phyloP scores from a whole-genome alignment of 768 basidiomycete genomes.

The Pleurotus citrinopileatus region DNA sequence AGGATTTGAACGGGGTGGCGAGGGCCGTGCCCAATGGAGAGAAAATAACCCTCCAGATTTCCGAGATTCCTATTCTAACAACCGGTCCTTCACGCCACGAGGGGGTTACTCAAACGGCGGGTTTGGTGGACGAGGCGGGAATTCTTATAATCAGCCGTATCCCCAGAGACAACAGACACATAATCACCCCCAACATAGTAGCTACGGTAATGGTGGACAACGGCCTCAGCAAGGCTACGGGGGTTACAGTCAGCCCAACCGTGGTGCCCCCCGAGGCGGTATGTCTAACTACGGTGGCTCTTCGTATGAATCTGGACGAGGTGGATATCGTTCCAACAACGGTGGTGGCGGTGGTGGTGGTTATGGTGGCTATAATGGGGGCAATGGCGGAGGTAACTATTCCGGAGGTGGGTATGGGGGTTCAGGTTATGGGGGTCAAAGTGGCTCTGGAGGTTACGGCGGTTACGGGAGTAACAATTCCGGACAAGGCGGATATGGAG shows the following conservation, averaged over 20 bases:
- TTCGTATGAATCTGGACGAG: constrained; percentile 12
- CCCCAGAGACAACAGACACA: constrained; percentile 30
- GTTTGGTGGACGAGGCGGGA: constrained; percentile 20
- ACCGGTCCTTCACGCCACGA: constrained; percentile 26
- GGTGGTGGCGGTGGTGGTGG: constrained; percentile 30
- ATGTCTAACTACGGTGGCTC: constrained; percentile 24
- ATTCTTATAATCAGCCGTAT: constrained; percentile 29
- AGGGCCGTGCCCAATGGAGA: constrained; percentile 33
- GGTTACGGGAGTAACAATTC: constrained; percentile 26
- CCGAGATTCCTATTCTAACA: constrained; percentile 24
- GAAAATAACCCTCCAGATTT: constrained; percentile 15
- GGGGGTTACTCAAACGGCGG: constrained; percentile 28
- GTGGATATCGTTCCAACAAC: constrained; percentile 21
- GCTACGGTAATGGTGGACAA: constrained; percentile 28
- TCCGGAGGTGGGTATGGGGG: constrained; percentile 29
- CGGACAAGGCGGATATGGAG: constrained; percentile 23
- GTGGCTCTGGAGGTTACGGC: constrained; percentile 31
- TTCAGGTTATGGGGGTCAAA: constrained; percentile 30
- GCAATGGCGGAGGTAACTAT: constrained; percentile 19
- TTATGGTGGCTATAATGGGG: constrained; percentile 29
- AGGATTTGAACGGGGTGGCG: constrained; percentile 35
- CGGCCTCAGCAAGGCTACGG: constrained; percentile 17
- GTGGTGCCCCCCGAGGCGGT: constrained; percentile 24
- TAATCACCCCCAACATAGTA: constrained; percentile 25
- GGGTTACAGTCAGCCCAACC: constrained; percentile 20